Conservation (phyloP, 2,329 filamentous ascomycete species). For the Hymenoscyphus albidus region DNA sequence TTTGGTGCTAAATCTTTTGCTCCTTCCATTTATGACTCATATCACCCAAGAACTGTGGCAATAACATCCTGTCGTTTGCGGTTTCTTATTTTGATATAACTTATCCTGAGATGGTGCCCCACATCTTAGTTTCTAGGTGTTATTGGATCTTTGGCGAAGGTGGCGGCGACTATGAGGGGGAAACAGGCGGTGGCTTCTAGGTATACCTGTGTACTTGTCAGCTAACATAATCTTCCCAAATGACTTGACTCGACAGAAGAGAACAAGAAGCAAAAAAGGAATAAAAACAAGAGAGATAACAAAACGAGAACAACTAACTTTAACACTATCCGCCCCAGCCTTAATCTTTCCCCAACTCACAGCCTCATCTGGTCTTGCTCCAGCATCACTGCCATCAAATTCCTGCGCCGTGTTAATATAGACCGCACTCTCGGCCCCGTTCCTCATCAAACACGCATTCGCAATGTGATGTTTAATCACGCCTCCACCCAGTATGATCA, state of each 20-base stretch:
- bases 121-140: neutral
- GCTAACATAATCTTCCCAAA: neutral
- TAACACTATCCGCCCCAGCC: conserved; percentile 79
- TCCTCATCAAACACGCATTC: conserved; percentile 95
- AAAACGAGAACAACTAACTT: conserved; percentile 52
- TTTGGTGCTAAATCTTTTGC: too few relatives aligned
- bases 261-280: neutral
- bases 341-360: conserved; percentile 99
- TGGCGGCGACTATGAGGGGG: conserved; percentile 63
- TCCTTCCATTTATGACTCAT: too few relatives aligned
- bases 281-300: conserved; percentile 11
- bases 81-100: too few relatives aligned
- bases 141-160: conserved; percentile 51
- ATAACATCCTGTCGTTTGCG: too few relatives aligned
- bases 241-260: conserved; percentile 8
- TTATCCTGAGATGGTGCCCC: too few relatives aligned
- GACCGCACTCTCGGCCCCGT: conserved; percentile 92
- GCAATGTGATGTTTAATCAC: conserved; percentile 98
- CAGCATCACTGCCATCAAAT: conserved; percentile 95
- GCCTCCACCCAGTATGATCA: conserved; percentile 92
- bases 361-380: conserved; percentile 90
- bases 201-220: conserved; percentile 48
- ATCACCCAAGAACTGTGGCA: too few relatives aligned
- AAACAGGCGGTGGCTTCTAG: conserved; percentile 62
- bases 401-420: conserved; percentile 98